Conservation (phyloP, 768 basidiomycete species). For the Lentinula edodes region DNA sequence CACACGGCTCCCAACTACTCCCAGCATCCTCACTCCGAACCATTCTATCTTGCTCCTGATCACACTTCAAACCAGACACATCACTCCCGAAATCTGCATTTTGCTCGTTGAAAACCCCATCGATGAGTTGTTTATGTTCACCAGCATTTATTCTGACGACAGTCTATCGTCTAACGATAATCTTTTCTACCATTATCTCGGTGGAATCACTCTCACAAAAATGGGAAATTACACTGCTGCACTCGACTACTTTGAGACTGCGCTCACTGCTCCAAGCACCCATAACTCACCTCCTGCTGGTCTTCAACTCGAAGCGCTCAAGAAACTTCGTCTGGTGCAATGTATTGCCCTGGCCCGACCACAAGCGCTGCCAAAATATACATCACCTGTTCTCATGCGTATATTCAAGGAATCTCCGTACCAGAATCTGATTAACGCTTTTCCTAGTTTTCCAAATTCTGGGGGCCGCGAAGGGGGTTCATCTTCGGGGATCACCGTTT, state of each 20-base stretch:
- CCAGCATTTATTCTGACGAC: constrained; percentile 42
- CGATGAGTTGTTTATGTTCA: constrained; percentile 50
- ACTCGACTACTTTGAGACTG: constrained; percentile 76
- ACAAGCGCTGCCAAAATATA: constrained; percentile 67
- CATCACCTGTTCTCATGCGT: constrained; percentile 49
- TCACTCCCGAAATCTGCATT: background rate
- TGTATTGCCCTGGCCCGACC: constrained; percentile 58
- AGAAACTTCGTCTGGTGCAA: constrained; percentile 78
- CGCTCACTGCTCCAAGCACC: constrained; percentile 49
- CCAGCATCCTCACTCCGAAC: constrained; percentile 58
- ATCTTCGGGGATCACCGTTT: constrained; percentile 29
- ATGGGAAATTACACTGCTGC: constrained; percentile 27
- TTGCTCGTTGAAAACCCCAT: constrained; percentile 18
- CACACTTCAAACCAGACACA: background rate
- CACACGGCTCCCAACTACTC: constrained; percentile 52
- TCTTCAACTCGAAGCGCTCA: constrained; percentile 81
- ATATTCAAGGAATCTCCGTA: constrained; percentile 69
- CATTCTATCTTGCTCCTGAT: constrained; percentile 56
- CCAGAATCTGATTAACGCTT: constrained; percentile 53
- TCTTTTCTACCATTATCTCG: constrained; percentile 80
- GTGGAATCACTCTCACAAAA: constrained; percentile 54
- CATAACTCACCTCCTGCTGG: constrained; percentile 40
- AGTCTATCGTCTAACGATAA: constrained; percentile 68
- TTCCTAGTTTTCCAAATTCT: constrained; percentile 48
- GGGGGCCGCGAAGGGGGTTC: constrained; percentile 45